A percentile compares a stretch with the other conserved stretches of the same genome.
Conservation (phyloP, 1,139 yeast species). For the Debaryomycetaceae sp. region DNA sequence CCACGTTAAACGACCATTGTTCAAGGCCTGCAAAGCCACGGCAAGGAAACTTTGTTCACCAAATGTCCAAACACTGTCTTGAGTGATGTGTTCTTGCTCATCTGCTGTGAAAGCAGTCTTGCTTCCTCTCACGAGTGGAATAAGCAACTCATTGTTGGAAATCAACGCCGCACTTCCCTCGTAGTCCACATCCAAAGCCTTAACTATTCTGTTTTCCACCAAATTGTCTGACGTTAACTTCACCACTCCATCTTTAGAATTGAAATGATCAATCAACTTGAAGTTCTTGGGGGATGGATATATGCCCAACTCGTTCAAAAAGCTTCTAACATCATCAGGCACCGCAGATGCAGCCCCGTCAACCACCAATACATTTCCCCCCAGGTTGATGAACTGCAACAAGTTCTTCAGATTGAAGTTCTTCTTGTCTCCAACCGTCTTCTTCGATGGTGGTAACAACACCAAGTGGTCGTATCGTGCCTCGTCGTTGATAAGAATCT, state of each 20-base stretch:
- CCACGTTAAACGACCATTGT: conserved; percentile 82
- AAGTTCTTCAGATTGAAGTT: conserved; percentile 31
- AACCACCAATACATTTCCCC: conserved; percentile 74
- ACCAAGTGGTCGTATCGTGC: conserved; percentile 30
- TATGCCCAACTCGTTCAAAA: conserved; percentile 79
- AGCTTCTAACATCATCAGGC: conserved; percentile 66
- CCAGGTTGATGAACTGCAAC: conserved; percentile 52
- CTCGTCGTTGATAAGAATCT: conserved; percentile 25
- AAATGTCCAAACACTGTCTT: conserved; percentile 67
- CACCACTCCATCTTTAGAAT: conserved; percentile 25
- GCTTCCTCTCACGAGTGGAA: conserved; percentile 72
- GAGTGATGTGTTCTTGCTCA: conserved; percentile 32
- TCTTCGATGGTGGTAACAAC: conserved; percentile 39
- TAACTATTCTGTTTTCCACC: conserved; percentile 22
- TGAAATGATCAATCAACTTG: conserved; percentile 65
- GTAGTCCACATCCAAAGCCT: conserved; percentile 20
- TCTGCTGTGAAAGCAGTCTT: conserved; percentile 61
- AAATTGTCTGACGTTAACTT: conserved; percentile 21
- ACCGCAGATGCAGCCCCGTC: conserved; percentile 40
- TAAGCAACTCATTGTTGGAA: conserved; percentile 53
- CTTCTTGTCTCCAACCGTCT: conserved; percentile 28
- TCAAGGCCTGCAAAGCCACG: conserved; percentile 79
- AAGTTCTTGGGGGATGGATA: conserved; percentile 78
- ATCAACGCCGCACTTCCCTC: conserved; percentile 42
- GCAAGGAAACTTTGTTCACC: conserved; percentile 78